Percentiles rank a stretch among this genome's conserved stretches.
phyloP scores from a whole-genome alignment of 495 filamentous ascomycete species.

The Penicillium pancosmium region DNA sequence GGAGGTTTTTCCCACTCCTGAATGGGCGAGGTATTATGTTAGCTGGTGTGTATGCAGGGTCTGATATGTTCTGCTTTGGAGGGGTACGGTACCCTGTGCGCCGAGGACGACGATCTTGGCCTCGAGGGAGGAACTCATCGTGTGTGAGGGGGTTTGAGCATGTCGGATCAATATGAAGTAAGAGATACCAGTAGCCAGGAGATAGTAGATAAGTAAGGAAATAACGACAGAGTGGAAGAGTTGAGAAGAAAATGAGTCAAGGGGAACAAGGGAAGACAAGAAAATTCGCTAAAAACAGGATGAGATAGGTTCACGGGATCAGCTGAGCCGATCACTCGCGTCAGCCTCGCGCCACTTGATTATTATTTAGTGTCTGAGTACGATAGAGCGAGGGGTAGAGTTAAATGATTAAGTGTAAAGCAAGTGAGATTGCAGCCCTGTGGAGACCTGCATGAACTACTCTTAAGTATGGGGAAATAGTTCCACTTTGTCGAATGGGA shows the following conservation, averaged over 20 bases:
- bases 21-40: background rate
- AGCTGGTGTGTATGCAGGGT: conserved; percentile 3
- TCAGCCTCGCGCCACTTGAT: too few relatives aligned
- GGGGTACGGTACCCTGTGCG: conserved; percentile 60
- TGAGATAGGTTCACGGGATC: conserved; percentile 2
- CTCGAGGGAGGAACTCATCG: conserved; percentile 77
- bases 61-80: background rate
- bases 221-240: conserved; percentile 5
- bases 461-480: too few relatives aligned
- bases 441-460: too few relatives aligned
- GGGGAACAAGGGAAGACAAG: background rate
- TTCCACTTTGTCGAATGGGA: too few relatives aligned
- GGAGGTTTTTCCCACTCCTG: conserved; percentile 92
- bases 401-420: too few relatives aligned
- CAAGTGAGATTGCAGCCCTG: too few relatives aligned
- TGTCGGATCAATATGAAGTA: background rate
- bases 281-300: background rate
- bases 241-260: background rate
- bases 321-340: background rate
- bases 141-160: conserved; percentile 26
- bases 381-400: too few relatives aligned
- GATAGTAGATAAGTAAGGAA: conserved; percentile 24
- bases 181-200: conserved; percentile 17
- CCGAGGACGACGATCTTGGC: conserved; percentile 92
- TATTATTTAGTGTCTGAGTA: too few relatives aligned